These are phyloP conservation scores for Helichrysum umbraculigerum DNA, from an alignment of 129 eudicot species.

Conservation along the genomic window DNA sequence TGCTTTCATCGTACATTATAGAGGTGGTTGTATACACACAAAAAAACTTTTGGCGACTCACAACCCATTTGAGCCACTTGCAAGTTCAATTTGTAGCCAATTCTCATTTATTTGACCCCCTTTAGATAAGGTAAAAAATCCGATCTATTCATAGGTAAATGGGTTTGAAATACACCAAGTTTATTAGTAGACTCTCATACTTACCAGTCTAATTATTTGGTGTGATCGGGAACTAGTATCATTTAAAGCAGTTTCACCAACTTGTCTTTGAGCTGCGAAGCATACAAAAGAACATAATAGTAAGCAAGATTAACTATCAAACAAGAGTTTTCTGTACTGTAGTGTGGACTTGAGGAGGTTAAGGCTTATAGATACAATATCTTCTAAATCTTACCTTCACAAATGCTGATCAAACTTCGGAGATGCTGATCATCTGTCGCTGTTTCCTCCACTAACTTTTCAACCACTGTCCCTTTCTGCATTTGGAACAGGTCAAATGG, in stretches of 20 bases:
- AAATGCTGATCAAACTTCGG: constrained; percentile 53
- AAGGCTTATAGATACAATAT: background rate
- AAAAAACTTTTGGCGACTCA: background rate
- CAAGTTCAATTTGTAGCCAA: background rate
- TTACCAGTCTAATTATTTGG: constrained; percentile 96
- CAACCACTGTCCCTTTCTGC: constrained; percentile 98
- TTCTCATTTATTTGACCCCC: background rate
- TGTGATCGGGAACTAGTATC: constrained; percentile 96
- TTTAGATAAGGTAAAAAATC: background rate
- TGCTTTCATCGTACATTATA: background rate
- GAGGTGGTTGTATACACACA: background rate
- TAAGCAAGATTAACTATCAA: background rate
- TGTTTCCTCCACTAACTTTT: constrained; percentile 93
- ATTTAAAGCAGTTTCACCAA: constrained; percentile 96
- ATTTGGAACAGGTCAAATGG: constrained; percentile 10
- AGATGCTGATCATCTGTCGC: constrained; percentile 82
- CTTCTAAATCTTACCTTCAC: constrained; percentile 45
- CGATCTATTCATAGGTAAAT: background rate
- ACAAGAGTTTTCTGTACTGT: background rate
- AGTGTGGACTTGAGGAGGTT: background rate
- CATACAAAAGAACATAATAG: constrained; percentile 6
- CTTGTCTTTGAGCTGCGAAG: constrained; percentile 92
- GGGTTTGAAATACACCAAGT: background rate
- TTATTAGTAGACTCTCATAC: constrained; percentile 13
- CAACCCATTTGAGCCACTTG: background rate